These are phyloP conservation scores for Fomes fomentarius DNA, from an alignment of 1,284 basidiomycete species.

Conservation along the genomic window DNA sequence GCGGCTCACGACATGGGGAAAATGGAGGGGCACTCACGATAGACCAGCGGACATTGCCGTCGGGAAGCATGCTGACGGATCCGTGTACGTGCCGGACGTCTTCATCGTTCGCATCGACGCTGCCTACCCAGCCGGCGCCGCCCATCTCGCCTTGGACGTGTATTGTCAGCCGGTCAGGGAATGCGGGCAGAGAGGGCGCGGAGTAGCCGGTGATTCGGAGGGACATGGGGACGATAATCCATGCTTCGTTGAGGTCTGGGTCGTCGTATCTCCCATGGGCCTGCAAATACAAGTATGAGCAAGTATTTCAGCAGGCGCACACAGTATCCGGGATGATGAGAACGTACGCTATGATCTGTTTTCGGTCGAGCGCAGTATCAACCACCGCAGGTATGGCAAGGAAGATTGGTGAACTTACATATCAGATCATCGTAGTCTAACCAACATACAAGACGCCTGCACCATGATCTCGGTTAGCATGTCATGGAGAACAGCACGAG, in stretches of 20 bases:
- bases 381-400: not conserved
- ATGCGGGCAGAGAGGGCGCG: constrained; percentile 36
- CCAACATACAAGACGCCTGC: constrained; percentile 60
- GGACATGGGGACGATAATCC: constrained; percentile 55
- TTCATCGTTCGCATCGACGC: constrained; percentile 12
- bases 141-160: constrained; percentile 49
- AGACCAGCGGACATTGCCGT: constrained; percentile 56
- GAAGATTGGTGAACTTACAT: constrained; percentile 38
- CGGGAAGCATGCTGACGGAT: constrained; percentile 51
- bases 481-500: not conserved
- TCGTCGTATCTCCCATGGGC: constrained; percentile 32
- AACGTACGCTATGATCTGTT: constrained; percentile 43
- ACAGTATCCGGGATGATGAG: not conserved
- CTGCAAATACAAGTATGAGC: constrained; percentile 12
- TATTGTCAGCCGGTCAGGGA: constrained; percentile 49
- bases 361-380: not conserved
- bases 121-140: constrained; percentile 39
- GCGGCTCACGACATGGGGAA: too few species aligned
- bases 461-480: too few species aligned
- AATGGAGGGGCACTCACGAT: constrained; percentile 41
- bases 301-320: too few species aligned
- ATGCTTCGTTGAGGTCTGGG: constrained; percentile 46
- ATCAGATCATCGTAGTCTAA: constrained; percentile 58
- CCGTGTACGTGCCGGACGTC: constrained; percentile 42
- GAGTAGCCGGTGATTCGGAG: constrained; percentile 49